A percentile compares a stretch with the other conserved stretches of the same genome.
phyloP scores from a whole-genome alignment of 441 rosid species.

The Brassica balearica region DNA sequence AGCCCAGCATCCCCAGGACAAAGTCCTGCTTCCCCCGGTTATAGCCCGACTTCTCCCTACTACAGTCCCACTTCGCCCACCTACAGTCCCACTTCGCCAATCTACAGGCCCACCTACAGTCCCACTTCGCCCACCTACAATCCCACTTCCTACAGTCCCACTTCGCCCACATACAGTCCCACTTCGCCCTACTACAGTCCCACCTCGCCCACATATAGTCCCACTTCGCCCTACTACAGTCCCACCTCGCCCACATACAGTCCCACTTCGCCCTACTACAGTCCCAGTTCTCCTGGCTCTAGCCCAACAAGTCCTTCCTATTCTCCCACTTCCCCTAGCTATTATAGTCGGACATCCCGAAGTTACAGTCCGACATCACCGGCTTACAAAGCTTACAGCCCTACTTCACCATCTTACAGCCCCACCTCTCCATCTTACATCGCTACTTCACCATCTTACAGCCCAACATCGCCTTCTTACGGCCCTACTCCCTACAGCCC shows the following conservation, averaged over 20 bases:
- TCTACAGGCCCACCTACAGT: neutral
- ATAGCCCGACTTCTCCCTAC: conserved; percentile 84
- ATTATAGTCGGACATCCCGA: conserved; percentile 87
- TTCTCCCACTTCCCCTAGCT: conserved; percentile 89
- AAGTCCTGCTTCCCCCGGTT: conserved; percentile 86
- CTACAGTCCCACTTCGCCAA: conserved; percentile 56
- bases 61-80: neutral
- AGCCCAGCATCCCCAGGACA: conserved; percentile 75
- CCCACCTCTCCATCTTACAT: conserved; percentile 78
- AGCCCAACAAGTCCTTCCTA: conserved; percentile 85
- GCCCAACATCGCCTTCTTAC: conserved; percentile 71
- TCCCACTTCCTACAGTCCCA: conserved; percentile 52
- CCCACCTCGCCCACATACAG: conserved; percentile 67
- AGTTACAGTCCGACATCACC: conserved; percentile 86
- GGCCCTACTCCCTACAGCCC: conserved; percentile 82
- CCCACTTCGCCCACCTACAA: conserved; percentile 43
- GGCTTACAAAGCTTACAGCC: conserved; percentile 68
- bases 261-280: conserved; percentile 78
- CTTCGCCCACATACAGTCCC: neutral
- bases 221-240: conserved; percentile 84
- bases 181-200: neutral
- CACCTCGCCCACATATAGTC: neutral
- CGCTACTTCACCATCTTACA: conserved; percentile 76
- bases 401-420: conserved; percentile 76
- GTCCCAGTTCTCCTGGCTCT: conserved; percentile 73